Evolutionary conservation across 2,329 filamentous ascomycete species (phyloP), one percentile per base, ranked within the genome.

Genomic region (Alternaria brassicae): DNA sequence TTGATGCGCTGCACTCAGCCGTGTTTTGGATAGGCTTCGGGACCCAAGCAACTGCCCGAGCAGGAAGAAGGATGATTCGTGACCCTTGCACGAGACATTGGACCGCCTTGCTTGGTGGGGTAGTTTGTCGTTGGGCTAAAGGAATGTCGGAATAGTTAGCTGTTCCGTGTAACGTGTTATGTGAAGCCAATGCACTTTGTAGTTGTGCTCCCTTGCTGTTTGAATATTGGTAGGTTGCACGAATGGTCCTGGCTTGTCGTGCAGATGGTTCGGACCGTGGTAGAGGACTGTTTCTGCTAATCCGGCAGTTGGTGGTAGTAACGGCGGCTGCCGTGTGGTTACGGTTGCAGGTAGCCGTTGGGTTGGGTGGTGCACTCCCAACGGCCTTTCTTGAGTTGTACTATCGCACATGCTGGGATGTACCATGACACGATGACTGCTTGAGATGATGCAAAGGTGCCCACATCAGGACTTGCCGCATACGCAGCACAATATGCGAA

Each of bases 261-360:
- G 50, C 48, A 49, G 21, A 48, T 54, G 27, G 37, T 32, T 57
- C 28, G 25, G 30, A 37, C 37, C 36, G 39, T 53, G n/a, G 40
- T 40, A 53, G 34, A 44, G 30, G 30, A 40, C 19, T 44, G 12
- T 34, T 37, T 51, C 37, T 54, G 58, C 28, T 34, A 28, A 19
- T 48, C 6, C 32, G 23, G 42, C 50, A 53, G 25, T 53, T 53
- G 10, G 36, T 40, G 37, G 53, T 34, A 54, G 28, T 23, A 53
- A 44, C 49, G 51, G 45, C 51, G 39, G 36, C 45, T 25, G 39
- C 36, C 28, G 42, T 32, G 37, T 49, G 42, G 13, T 19, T 49
- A 44, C 56, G 49, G 56, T 54, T 58, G 28, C 50, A 58, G 42
- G 42, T 36, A 52, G 37, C 56, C 50, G 56, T 36, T 21, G 49